Percentiles rank a stretch among this genome's conserved stretches.
Evolutionary conservation across 345 rosid species (phyloP).

Genomic region (Durio zibethinus): DNA sequence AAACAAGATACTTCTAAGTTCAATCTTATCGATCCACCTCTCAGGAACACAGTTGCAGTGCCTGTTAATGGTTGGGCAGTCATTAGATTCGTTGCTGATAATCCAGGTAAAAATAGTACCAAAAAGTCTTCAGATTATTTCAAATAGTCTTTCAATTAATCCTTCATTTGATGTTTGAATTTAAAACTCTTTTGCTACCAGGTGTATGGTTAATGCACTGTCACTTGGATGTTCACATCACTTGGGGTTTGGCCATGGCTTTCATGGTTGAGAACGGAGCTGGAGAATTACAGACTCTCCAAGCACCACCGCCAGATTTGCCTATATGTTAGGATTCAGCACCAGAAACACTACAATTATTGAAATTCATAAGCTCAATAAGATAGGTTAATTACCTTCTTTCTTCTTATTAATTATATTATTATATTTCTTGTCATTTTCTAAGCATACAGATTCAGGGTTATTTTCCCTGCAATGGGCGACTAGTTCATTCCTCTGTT

Average conservation of each 20-base stretch:
- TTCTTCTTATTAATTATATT: not conserved
- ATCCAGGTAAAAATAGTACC: conserved; percentile 57
- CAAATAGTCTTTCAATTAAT: not conserved
- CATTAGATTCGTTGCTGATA: conserved; percentile 87
- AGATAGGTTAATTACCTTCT: not conserved
- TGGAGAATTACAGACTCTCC: conserved; percentile 51
- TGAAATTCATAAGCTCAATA: conserved; percentile 17
- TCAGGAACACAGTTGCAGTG: conserved; percentile 78
- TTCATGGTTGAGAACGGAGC: conserved; percentile 77
- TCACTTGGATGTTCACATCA: conserved; percentile 87
- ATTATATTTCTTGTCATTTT: not conserved
- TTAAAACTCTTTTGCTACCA: conserved; percentile 18
- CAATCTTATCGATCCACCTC: conserved; percentile 87
- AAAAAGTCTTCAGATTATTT: not conserved
- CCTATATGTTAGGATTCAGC: conserved; percentile 49
- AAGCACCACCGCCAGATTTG: conserved; percentile 67
- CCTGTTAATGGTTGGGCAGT: conserved; percentile 89
- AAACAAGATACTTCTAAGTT: conserved; percentile 61
- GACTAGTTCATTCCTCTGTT: conserved; percentile 21
- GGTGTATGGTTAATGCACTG: conserved; percentile 97
- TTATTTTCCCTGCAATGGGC: conserved; percentile 40
- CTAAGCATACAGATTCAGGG: not conserved
- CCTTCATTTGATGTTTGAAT: not conserved
- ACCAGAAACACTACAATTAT: not conserved
- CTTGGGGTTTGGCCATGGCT: conserved; percentile 86